Base-by-base conservation (phyloP, 306 rosid species). In the Prosopis cineraria region DNA sequence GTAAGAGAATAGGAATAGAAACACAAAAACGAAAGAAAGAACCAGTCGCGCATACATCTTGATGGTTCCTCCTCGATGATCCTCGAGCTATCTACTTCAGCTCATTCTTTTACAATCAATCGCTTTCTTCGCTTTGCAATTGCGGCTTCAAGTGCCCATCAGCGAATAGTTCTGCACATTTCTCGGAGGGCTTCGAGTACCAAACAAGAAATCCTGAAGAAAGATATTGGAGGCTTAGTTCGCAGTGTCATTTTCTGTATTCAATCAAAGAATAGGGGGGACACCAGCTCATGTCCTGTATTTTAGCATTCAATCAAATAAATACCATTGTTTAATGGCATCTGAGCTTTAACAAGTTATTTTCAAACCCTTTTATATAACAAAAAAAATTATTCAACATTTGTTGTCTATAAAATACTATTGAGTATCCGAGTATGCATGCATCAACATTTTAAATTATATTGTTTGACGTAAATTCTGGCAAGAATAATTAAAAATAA, bases 1-100 rank as follows among this genome's bases (percentile, higher is more conserved):
- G 92, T 84, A 95, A 5, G 91, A 84, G 74, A 90, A 10, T 36
- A 93, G 34, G 66, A 93, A 90, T 1, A 93, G 59, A 66, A 86
- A 1, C 6, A 88, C 79, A 73, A 90, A 85, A 9, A 70, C 17
- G 82, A 95, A 63, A 9, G 84, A 83, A 29, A 93, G 70, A 55
- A 82, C 43, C 36, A 91, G 78, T 85, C 85, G 87, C 3, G 82
- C 79, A 58, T 86, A 85, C 97, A 95, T 93, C n/a, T 66, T 68
- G 62, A 22, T 48, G 22, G 55, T 48, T 34, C 29, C 9, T 39
- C 33, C 19, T 29, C 7, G 64, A 73, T 37, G 45, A 5, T 7
- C 2, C 37, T 59, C 27, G 29, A 19, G 69, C 67, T 60, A 60
- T 41, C 27, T 7, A 17, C 27, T 53, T 14, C 30, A 41, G 22